These are phyloP conservation scores for Venturia oleaginea DNA, from an alignment of 2,329 filamentous ascomycete genomes.

Conservation along the genomic window DNA sequence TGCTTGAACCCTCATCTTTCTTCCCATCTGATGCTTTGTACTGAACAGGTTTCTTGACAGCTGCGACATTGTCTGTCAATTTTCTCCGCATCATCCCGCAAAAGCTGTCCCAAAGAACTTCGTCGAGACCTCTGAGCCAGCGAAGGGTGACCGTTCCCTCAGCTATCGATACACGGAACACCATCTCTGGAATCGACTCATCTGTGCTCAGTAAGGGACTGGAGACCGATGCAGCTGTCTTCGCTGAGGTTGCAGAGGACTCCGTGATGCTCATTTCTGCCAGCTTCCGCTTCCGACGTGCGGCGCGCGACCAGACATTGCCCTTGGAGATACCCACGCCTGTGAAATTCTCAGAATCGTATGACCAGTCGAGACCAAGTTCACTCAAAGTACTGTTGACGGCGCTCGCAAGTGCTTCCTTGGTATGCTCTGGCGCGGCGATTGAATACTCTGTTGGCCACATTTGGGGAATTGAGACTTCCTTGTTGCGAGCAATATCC, in stretches of 20 bases:
- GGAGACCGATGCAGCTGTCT: background rate
- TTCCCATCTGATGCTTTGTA: background rate
- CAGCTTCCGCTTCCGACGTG: slow-evolving; percentile 49
- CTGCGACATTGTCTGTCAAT: background rate
- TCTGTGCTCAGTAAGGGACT: slow-evolving; percentile 11
- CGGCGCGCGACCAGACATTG: slow-evolving; percentile 72
- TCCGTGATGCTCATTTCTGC: slow-evolving; percentile 15
- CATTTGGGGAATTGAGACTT: background rate
- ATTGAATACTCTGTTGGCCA: slow-evolving; percentile 41
- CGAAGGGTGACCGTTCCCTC: slow-evolving; percentile 40
- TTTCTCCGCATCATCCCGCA: slow-evolving; percentile 64
- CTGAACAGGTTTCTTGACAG: background rate
- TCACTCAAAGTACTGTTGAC: slow-evolving; percentile 42
- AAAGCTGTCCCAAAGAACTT: slow-evolving; percentile 76
- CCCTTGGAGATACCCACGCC: slow-evolving; percentile 56
- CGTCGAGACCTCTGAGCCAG: slow-evolving; percentile 69
- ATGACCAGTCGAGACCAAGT: slow-evolving; percentile 57
- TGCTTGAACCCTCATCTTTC: background rate
- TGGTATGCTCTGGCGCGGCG: slow-evolving; percentile 25
- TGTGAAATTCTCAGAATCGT: slow-evolving; percentile 43
- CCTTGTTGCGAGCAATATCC: background rate
- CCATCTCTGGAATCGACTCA: slow-evolving; percentile 30
- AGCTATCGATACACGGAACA: slow-evolving; percentile 31
- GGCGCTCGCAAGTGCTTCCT: slow-evolving; percentile 23
- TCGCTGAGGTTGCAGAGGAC: background rate